A percentile compares a stretch with the other conserved stretches of the same genome.
phyloP scores from a whole-genome alignment of 495 filamentous ascomycete species.

The Penicillium arizonense region DNA sequence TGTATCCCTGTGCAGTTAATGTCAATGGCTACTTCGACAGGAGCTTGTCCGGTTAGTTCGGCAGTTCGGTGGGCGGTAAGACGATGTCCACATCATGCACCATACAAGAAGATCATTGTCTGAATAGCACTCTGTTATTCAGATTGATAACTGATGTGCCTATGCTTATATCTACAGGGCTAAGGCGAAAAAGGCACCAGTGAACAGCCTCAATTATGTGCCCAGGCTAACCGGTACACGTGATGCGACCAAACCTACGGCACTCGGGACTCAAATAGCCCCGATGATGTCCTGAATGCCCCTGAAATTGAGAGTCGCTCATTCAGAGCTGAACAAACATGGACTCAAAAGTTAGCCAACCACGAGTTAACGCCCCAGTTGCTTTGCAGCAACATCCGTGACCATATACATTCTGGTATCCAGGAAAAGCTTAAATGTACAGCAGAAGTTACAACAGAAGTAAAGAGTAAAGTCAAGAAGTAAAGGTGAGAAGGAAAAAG shows the following conservation, averaged over 20 bases:
- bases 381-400: slow-evolving; percentile 13
- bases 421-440: slow-evolving; percentile 1
- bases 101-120: no score
- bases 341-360: not conserved
- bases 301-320: not conserved
- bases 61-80: slow-evolving; percentile 5
- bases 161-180: no score
- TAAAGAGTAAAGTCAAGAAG: slow-evolving; percentile 6
- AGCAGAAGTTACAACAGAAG: not conserved
- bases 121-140: no score
- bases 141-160: no score
- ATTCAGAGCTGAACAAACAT: not conserved
- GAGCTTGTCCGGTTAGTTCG: not conserved
- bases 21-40: not conserved
- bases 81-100: not conserved
- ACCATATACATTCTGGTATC: slow-evolving; percentile 18
- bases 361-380: slow-evolving; percentile 13
- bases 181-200: no score
- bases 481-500: not conserved
- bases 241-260: slow-evolving; percentile 8
- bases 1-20: not conserved
- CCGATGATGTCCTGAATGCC: not conserved
- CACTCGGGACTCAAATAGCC: slow-evolving; percentile 2
- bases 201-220: no score
- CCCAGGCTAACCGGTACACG: not conserved